A percentile compares a stretch with the other conserved stretches of the same genome.
Conservation (phyloP, 2,329 filamentous ascomycete genomes). For the Herpomyces periplanetae region DNA sequence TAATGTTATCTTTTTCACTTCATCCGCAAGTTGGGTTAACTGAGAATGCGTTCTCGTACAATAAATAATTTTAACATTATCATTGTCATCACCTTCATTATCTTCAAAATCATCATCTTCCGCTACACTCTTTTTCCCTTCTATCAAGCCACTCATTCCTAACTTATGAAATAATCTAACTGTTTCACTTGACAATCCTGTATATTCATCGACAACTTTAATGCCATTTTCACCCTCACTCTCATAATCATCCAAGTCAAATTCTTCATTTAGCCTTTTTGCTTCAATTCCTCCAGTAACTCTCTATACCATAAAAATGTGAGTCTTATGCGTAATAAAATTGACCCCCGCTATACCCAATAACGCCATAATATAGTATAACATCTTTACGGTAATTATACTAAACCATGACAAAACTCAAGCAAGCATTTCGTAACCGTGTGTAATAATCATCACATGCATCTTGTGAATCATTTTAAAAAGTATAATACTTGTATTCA, state of each 20-base stretch:
- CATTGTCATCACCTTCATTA: constrained; percentile 16
- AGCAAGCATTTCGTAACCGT: too few species aligned
- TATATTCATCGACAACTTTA: constrained; percentile 6
- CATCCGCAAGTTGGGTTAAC: constrained; percentile 46
- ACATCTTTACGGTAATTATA: too few species aligned
- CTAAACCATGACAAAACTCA: too few species aligned
- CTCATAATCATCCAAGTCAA: constrained; percentile 32
- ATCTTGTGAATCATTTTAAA: constrained; percentile 1
- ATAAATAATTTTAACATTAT: constrained; percentile 25
- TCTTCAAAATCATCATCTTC: constrained; percentile 18
- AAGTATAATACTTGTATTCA: constrained; percentile 4
- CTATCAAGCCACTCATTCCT: constrained; percentile 6
- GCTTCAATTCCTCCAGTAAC: too few species aligned
- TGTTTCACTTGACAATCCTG: constrained; percentile 29
- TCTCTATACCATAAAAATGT: too few species aligned
- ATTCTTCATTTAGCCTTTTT: too few species aligned
- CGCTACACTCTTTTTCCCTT: constrained; percentile 7
- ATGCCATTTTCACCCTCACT: constrained; percentile 14
- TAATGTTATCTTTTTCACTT: constrained; percentile 35
- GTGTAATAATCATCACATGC: constrained; percentile 14
- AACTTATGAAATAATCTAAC: constrained; percentile 25
- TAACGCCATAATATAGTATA: too few species aligned
- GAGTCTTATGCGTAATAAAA: too few species aligned
- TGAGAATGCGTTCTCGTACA: constrained; percentile 79
- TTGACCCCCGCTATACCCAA: too few species aligned